Base-by-base conservation (phyloP, 2,329 filamentous ascomycete species). In the Colletotrichum gloeosporioides region DNA sequence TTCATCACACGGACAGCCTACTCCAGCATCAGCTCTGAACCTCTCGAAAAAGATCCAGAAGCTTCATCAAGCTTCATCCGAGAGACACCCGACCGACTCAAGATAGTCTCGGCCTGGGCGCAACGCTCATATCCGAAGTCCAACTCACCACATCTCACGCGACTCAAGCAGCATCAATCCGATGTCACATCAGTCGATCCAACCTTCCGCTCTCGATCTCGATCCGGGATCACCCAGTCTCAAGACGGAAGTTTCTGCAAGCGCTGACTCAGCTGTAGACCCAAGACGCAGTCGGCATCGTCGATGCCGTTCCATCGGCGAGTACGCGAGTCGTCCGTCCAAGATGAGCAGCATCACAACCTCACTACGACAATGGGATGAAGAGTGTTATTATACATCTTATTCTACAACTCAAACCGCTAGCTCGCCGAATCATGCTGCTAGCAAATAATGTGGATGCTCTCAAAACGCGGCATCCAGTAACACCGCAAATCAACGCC, bases 331-430 rank as follows among this genome's bases (percentile, higher is more conserved):
- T 59, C 16, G 55, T 59, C 44, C n/a, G 44, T 59, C 13, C 15
- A 29, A 31, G 25, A 29, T 59, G 55, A 59, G 27, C 25, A 22
- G 27, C 6, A 39, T 69, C 55, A 69, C 62, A n/a, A 61, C 13
- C 10, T 29, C 44, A 32, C 61, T 7, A 6, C 39, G 29, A 36
- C 18, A 25, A 32, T 27, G 65, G 22, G 22, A 27, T 29, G 65
- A 76, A 67, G 53, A 55, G 32, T 77, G 57, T 75, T 71, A 67
- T 75, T 68, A 67, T 77, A 77, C 75, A 77, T 75, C 71, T 57
- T 77, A 71, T 75, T 77, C 72, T 76, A 75, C 72, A 77, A 44
- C 53, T 75, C 44, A 53, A 53, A 53, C 44, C 44, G 44, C 44
- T 53, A 53, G 44, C 44, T 49, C 39, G 39, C 39, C 71, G 55